Base-by-base conservation (phyloP, 768 basidiomycete species). In the Rubroboletus satanas region DNA sequence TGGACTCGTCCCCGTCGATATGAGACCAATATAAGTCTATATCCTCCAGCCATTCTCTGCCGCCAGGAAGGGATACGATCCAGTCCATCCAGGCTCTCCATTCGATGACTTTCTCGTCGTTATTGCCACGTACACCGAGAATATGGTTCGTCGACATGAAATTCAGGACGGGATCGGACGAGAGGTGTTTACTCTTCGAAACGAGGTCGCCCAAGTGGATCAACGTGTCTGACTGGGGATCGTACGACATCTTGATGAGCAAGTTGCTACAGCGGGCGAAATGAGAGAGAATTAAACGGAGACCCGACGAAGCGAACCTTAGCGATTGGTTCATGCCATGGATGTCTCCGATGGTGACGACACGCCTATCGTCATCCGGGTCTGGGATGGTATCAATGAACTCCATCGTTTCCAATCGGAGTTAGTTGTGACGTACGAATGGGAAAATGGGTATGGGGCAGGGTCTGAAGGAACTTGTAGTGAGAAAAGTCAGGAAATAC, bases 11-110 rank as follows among this genome's bases (percentile, higher is more conserved):
- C 44, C 63, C 54, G 49, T 67, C 64, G 41, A 66, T 64, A 7
- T 69, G 46, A 17, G 60, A 35, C 81, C 82, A 85, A 37, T 69
- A 66, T 2, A 62, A 58, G 45, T 82, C 78, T n/a, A 83, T 56
- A 11, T 76, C 63, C 8, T 68, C 57, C 7, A 93, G 76, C 84
- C 90, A 93, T 26, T 74, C 65, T 26, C 49, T 64, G 1, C 76
- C 79, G 7, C 64, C 71, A 0, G 75, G 71, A 26, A 78, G 66
- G 8, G 69, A 57, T 14, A 69, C 57, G 52, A 95, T 83, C 91
- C 92, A 96, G 17, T 87, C 76, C 48, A 90, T 79, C 92, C 93
- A 98, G 2, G 78, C 74, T 26, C 85, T 78, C 95, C 95, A 97
- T 72, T 96, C 89, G 43, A 98, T 79, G 42, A 94, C 83, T 58